Conservation (phyloP, 2,329 filamentous ascomycete genomes). For the Ophiostoma ulmi region DNA sequence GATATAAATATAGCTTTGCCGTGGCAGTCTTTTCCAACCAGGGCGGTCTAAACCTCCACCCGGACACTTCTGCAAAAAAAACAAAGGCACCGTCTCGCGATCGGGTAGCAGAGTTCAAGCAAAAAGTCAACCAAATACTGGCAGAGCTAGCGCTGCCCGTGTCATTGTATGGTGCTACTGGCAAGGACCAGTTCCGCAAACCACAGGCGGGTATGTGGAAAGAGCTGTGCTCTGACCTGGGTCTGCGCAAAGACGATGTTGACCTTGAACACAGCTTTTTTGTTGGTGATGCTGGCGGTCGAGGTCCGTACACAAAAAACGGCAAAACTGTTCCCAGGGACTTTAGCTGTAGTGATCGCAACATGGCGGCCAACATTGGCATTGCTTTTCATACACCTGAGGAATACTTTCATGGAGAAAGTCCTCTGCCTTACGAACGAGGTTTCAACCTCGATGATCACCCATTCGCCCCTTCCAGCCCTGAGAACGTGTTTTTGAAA, state of each 20-base stretch:
- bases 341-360: conserved; percentile 64
- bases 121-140: conserved; percentile 67
- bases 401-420: conserved; percentile 75
- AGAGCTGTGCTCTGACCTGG: conserved; percentile 54
- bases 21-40: conserved; percentile 86
- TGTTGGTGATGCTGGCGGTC: conserved; percentile 77
- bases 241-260: conserved; percentile 45
- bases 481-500: conserved; percentile 45
- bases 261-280: conserved; percentile 72
- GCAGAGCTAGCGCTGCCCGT: conserved; percentile 68
- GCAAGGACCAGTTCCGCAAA: conserved; percentile 76
- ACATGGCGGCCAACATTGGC: conserved; percentile 80
- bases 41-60: conserved; percentile 69
- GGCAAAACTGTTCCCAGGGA: conserved; percentile 54
- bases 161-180: conserved; percentile 80
- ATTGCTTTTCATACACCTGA: conserved; percentile 82
- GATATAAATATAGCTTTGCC: conserved; percentile 33
- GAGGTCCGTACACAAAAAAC: conserved; percentile 42
- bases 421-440: conserved; percentile 59
- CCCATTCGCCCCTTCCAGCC: conserved; percentile 37
- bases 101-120: conserved; percentile 73
- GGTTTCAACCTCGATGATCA: conserved; percentile 66
- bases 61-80: conserved; percentile 40
- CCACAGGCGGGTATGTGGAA: conserved; percentile 87
- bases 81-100: conserved; percentile 49